Conservation (phyloP, 371 early-diverging fungal genomes). For the Syncephalis plumigaleata region DNA sequence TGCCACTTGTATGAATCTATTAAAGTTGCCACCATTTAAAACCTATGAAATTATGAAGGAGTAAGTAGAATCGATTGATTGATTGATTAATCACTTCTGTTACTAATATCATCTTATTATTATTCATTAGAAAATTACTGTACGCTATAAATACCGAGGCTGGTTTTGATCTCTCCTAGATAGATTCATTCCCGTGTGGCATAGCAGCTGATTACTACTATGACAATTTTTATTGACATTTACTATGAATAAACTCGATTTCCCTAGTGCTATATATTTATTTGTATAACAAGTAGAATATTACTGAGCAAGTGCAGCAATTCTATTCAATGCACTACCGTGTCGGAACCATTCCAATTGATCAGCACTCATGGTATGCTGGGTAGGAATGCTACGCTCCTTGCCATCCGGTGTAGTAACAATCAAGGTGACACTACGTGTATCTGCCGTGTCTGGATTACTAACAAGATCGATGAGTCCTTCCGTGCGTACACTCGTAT, state of each 20-base stretch:
- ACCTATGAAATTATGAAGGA: slow-evolving; percentile 27
- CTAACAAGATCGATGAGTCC: slow-evolving; percentile 42
- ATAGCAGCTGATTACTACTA: no score
- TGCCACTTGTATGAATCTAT: slow-evolving; percentile 85
- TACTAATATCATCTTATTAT: no score
- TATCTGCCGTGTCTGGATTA: slow-evolving; percentile 15
- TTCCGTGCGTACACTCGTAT: slow-evolving; percentile 61
- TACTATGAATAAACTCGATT: no score
- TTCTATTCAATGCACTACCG: slow-evolving; percentile 69
- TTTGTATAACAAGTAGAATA: background rate
- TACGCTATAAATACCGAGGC: slow-evolving; percentile 78
- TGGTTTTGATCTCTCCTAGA: slow-evolving; percentile 76
- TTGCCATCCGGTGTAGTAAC: slow-evolving; percentile 33
- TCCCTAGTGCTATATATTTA: no score
- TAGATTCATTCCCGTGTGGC: no score
- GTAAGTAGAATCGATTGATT: slow-evolving; percentile 12
- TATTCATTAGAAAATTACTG: slow-evolving; percentile 67
- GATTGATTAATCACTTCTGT: no score
- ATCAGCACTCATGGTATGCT: slow-evolving; percentile 85
- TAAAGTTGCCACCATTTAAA: slow-evolving; percentile 76
- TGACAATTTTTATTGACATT: no score
- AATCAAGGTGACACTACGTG: slow-evolving; percentile 30
- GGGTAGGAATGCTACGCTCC: slow-evolving; percentile 26
- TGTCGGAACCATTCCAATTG: slow-evolving; percentile 90
- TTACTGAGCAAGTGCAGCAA: slow-evolving; percentile 2